These are phyloP conservation scores for Cryptococcus sp. DNA, from an alignment of 1,284 basidiomycete genomes.

Conservation along the genomic window DNA sequence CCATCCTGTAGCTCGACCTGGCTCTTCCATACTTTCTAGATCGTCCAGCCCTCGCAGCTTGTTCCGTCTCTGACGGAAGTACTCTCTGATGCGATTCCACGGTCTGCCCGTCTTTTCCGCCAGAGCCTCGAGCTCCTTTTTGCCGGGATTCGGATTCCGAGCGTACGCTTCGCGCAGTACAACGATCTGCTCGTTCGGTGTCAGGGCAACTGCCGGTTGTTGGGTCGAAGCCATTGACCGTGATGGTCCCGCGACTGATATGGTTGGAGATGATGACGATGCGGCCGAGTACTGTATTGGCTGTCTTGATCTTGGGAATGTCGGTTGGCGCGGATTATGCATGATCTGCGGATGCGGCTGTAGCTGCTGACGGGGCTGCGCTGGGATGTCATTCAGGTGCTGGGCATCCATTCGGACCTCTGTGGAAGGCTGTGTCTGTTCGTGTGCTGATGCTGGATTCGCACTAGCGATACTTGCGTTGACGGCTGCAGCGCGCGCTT, in stretches of 20 bases:
- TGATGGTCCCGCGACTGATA: background rate
- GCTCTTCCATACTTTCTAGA: constrained; percentile 47
- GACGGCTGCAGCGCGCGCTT: constrained; percentile 9
- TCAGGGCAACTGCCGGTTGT: constrained; percentile 9
- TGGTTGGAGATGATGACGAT: background rate
- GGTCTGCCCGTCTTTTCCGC: constrained; percentile 43
- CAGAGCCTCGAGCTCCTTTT: constrained; percentile 36
- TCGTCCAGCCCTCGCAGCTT: constrained; percentile 45
- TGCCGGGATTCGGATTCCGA: constrained; percentile 46
- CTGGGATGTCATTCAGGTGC: background rate
- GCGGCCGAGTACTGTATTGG: constrained; percentile 1
- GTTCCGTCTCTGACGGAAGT: constrained; percentile 49
- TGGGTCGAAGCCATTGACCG: background rate
- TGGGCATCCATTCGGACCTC: no score
- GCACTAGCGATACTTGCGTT: background rate
- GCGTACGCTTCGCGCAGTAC: constrained; percentile 44
- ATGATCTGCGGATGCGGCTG: constrained; percentile 2
- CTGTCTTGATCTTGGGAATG: constrained; percentile 17
- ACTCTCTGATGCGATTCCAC: constrained; percentile 49
- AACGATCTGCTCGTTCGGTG: constrained; percentile 35
- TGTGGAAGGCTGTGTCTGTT: background rate
- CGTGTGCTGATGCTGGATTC: background rate
- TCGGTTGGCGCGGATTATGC: constrained; percentile 22
- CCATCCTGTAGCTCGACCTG: constrained; percentile 47
- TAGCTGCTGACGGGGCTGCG: background rate